Conservation (phyloP, 1,139 yeast species). For the Geotrichum candidum region DNA sequence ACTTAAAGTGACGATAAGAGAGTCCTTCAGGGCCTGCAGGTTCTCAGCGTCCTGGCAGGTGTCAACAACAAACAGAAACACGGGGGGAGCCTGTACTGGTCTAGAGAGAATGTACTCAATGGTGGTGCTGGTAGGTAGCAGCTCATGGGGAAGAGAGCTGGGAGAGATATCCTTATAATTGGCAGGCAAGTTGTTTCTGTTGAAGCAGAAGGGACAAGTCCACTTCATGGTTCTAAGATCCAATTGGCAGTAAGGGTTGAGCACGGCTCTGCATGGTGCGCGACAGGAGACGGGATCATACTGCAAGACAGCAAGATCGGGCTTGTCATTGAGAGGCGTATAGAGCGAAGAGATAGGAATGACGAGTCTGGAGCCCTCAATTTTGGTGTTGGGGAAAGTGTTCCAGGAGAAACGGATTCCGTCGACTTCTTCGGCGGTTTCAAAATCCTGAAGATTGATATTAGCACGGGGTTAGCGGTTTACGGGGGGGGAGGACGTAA, state of each 20-base stretch:
- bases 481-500: neutral
- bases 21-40: conserved; percentile 80
- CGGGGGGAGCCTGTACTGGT: conserved; percentile 90
- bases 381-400: conserved; percentile 78
- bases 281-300: conserved; percentile 90
- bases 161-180: conserved; percentile 82
- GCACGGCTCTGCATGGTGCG: conserved; percentile 73
- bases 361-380: conserved; percentile 86
- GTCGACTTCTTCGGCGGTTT: conserved; percentile 76
- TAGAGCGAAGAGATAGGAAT: conserved; percentile 93
- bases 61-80: conserved; percentile 85
- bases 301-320: conserved; percentile 71
- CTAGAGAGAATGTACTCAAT: conserved; percentile 86
- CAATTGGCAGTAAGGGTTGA: conserved; percentile 79
- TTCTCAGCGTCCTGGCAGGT: conserved; percentile 94
- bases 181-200: conserved; percentile 81
- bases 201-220: conserved; percentile 83
- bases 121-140: conserved; percentile 71
- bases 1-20: conserved; percentile 73
- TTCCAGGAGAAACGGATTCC: conserved; percentile 94
- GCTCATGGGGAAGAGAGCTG: conserved; percentile 82
- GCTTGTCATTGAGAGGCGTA: conserved; percentile 81
- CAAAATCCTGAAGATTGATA: conserved; percentile 53
- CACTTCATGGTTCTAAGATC: conserved; percentile 79
- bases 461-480: neutral